These are phyloP conservation scores for Russula olivacea DNA, from an alignment of 768 basidiomycete species.

Conservation along the genomic window DNA sequence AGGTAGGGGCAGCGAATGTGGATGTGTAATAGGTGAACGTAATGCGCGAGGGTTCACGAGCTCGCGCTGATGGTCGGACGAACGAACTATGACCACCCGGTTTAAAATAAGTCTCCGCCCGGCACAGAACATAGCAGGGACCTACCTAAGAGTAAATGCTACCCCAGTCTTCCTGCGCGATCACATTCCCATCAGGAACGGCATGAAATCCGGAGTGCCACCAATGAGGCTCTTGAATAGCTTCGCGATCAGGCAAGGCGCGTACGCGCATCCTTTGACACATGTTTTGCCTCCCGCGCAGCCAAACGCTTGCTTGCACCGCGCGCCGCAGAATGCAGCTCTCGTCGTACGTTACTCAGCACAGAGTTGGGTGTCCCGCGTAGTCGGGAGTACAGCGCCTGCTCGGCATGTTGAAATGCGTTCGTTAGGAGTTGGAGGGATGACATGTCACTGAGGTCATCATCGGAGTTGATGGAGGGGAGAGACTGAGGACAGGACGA, in stretches of 20 bases:
- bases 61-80: slow-evolving; percentile 51
- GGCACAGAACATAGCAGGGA: background rate
- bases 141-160: slow-evolving; percentile 66
- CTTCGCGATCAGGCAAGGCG: slow-evolving; percentile 21
- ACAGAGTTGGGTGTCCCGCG: slow-evolving; percentile 38
- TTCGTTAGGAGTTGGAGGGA: slow-evolving; percentile 40
- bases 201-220: slow-evolving; percentile 56
- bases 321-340: slow-evolving; percentile 47
- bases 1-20: background rate
- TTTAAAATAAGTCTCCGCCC: background rate
- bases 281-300: slow-evolving; percentile 64
- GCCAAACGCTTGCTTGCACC: slow-evolving; percentile 49
- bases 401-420: slow-evolving; percentile 54
- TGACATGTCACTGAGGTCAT: slow-evolving; percentile 26
- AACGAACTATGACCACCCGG: slow-evolving; percentile 39
- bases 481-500: too few species aligned
- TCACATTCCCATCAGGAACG: slow-evolving; percentile 58
- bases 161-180: slow-evolving; percentile 66
- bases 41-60: slow-evolving; percentile 26
- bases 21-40: background rate
- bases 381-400: slow-evolving; percentile 51
- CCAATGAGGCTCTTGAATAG: slow-evolving; percentile 54
- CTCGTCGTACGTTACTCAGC: slow-evolving; percentile 59
- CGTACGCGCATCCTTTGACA: slow-evolving; percentile 32
- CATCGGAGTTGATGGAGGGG: slow-evolving; percentile 26